Evolutionary conservation across 352 stramenopile genomes (phyloP).

Genomic region (Globisporangium radiosum): DNA sequence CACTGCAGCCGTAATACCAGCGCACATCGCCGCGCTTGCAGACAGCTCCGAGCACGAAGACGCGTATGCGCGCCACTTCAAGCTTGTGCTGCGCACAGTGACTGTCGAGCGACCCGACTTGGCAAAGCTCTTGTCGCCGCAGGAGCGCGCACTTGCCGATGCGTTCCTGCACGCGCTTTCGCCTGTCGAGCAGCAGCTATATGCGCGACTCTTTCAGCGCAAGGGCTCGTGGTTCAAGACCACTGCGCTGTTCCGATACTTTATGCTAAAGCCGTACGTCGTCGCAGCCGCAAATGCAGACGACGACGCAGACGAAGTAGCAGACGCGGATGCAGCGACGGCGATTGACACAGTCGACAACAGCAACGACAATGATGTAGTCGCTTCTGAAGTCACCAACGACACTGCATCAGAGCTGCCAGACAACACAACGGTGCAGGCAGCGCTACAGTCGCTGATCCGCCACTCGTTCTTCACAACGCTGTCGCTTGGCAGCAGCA

Average conservation of each 20-base stretch:
- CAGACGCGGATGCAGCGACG: not conserved
- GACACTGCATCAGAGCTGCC: constrained; percentile 1
- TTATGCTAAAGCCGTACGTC: constrained; percentile 13
- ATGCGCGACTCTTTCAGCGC: constrained; percentile 71
- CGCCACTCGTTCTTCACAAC: constrained; percentile 8
- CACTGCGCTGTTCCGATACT: constrained; percentile 55
- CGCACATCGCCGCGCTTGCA: not conserved
- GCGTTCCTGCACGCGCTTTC: constrained; percentile 42
- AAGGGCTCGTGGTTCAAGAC: constrained; percentile 73
- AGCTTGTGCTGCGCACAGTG: constrained; percentile 42
- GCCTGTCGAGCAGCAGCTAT: constrained; percentile 54
- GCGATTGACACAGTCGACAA: not conserved
- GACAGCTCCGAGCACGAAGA: constrained; percentile 25
- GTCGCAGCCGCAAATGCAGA: not conserved
- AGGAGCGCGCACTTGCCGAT: constrained; percentile 34
- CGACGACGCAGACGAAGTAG: not conserved
- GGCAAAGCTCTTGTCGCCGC: constrained; percentile 32
- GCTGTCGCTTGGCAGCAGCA: constrained; percentile 1
- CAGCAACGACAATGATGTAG: not conserved
- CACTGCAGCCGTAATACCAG: not conserved
- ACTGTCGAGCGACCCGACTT: constrained; percentile 40
- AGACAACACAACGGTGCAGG: constrained; percentile 8
- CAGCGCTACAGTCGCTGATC: constrained; percentile 5
- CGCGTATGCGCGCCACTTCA: constrained; percentile 62
- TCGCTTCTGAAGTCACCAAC: not conserved